Base-by-base conservation (phyloP, 768 basidiomycete species). In the Scleroderma bovista region DNA sequence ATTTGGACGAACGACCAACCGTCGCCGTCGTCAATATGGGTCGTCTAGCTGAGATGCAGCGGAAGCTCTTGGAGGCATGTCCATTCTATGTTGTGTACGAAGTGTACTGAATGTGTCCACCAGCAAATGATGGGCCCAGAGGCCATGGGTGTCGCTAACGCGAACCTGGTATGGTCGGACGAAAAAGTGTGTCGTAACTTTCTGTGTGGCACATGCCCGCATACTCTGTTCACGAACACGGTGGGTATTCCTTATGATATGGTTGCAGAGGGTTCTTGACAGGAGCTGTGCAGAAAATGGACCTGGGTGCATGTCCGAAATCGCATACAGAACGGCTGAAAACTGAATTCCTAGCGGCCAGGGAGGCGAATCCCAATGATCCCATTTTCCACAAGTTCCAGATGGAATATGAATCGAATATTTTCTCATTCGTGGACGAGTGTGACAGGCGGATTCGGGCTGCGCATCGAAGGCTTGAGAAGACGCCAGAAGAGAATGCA, bases 41-140 rank as follows among this genome's bases (percentile, higher is more conserved):
- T 61, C 81, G 91, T 43, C 81, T 97, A 50, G 94, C 94, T 52
- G 94, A 97, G 70, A 91, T 93, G 90, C 94, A 97, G 75, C 83
- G 93, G 57, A 96, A 92, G 86, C 88, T 97, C 70, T 67, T 81
- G 46, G 75, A 80, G 71, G 80, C 77, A 57, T n/a, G 69, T 75
- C 50, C 76, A 74, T 74, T 68, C 77, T 16, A 34, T 45, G 2
- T 41, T 43, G 49, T 48, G 9, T 38, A 50, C 17, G 23, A 9
- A 39, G 32, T 23, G 20, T 44, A 15, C 37, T 58, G 42, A 55
- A 29, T 31, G 16, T 19, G 19, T 11, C 40, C 52, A 52, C 46
- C 55, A 96, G 94, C 94, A 96, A 94, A 96, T 95, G 93, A 97
- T 97, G 94, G 95, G 93, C n/a, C 89, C 95, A 41, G 95, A 99